These are phyloP conservation scores for Aspergillus versicolor DNA, from an alignment of 2,329 filamentous ascomycete genomes.

Conservation along the genomic window DNA sequence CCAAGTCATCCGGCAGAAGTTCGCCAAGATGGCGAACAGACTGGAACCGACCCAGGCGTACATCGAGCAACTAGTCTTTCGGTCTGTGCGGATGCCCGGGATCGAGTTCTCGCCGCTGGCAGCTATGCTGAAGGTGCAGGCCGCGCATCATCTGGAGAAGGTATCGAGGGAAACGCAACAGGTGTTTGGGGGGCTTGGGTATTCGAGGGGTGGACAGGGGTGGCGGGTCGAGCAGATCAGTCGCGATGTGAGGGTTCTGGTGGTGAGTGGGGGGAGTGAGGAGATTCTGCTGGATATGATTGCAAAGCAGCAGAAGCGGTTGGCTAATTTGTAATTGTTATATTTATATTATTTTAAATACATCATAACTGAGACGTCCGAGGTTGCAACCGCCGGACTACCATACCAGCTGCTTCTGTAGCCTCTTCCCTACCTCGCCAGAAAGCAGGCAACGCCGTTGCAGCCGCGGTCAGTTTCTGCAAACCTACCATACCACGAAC, in stretches of 20 bases:
- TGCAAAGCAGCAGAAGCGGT: slow-evolving; percentile 8
- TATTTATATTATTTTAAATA: neutral
- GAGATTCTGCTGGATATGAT: slow-evolving; percentile 16
- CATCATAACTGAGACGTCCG: neutral
- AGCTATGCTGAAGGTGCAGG: neutral
- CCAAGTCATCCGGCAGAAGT: neutral
- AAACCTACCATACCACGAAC: slow-evolving; percentile 24
- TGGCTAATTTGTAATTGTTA: slow-evolving; percentile 3
- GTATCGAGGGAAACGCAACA: neutral
- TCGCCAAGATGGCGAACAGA: neutral
- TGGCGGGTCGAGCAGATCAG: slow-evolving; percentile 16
- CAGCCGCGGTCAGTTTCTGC: slow-evolving; percentile 12
- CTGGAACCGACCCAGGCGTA: neutral
- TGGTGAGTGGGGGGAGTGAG: slow-evolving; percentile 11
- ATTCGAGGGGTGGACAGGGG: slow-evolving; percentile 13
- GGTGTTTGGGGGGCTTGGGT: neutral
- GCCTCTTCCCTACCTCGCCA: slow-evolving; percentile 20
- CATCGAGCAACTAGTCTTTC: neutral
- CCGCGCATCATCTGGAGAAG: neutral
- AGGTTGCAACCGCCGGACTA: neutral
- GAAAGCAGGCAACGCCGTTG: slow-evolving; percentile 6
- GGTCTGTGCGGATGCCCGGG: neutral
- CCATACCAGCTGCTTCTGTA: neutral
- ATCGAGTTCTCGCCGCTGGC: neutral
- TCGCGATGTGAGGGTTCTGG: slow-evolving; percentile 11